Percentiles rank a stretch among this genome's conserved stretches.
Conservation (phyloP, 2,329 filamentous ascomycete genomes). For the Pyrenophora seminiperda region DNA sequence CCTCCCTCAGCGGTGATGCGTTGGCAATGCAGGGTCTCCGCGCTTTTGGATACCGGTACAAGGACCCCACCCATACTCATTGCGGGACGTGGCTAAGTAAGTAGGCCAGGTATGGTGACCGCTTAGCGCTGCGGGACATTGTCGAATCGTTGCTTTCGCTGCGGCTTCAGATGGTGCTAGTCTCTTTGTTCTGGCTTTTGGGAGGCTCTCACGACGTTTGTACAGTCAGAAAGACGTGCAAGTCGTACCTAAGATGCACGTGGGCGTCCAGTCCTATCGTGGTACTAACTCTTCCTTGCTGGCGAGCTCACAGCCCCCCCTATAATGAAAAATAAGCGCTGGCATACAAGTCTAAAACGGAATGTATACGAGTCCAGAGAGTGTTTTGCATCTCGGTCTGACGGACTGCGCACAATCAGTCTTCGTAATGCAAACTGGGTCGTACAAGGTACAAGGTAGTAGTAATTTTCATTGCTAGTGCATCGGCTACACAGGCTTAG, state of each 20-base stretch:
- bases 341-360: no score
- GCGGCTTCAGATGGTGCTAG: slow-evolving; percentile 10
- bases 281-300: no score
- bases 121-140: slow-evolving; percentile 23
- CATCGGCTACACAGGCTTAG: not conserved
- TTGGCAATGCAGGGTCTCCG: slow-evolving; percentile 38
- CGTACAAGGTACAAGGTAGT: no score
- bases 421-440: no score
- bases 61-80: slow-evolving; percentile 22
- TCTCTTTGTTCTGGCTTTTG: not conserved
- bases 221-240: not conserved
- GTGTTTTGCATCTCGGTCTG: no score
- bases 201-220: not conserved
- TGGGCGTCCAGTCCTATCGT: no score
- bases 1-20: slow-evolving; percentile 41
- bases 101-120: slow-evolving; percentile 26
- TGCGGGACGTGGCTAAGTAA: slow-evolving; percentile 14
- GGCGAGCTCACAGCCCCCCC: no score
- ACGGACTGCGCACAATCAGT: no score
- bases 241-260: not conserved
- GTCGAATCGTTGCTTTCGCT: slow-evolving; percentile 23
- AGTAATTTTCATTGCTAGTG: not conserved
- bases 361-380: no score
- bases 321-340: no score
- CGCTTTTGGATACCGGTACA: slow-evolving; percentile 14